These are phyloP conservation scores for grape (Vitis vinifera) DNA, from an alignment of 164 flowering plant genomes.

Conservation along the genomic window ASM3070453v1 NC_081805.1:27297501-27298000, in stretches of 20 bases:
- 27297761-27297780: constrained; percentile 89
- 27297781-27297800: constrained; percentile 41
- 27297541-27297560: constrained; percentile 69
- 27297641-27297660: not conserved
- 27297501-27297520: constrained; percentile 58
- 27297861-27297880: no score
- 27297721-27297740: constrained; percentile 63
- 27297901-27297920: no score
- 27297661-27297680: not conserved
- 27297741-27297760: constrained; percentile 69
- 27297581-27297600: constrained; percentile 4
- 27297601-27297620: not conserved
- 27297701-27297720: not conserved
- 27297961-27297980: no score
- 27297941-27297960: no score
- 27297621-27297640: not conserved
- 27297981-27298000: no score
- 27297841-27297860: no score
- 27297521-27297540: constrained; percentile 87
- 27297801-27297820: constrained; percentile 1
- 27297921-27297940: no score
- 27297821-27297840: not conserved
- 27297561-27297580: constrained; percentile 58
- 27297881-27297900: no score
- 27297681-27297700: not conserved